Evolutionary conservation across 306 rosid genomes (phyloP).

Genomic region (Cotoneaster glaucophyllus): DNA sequence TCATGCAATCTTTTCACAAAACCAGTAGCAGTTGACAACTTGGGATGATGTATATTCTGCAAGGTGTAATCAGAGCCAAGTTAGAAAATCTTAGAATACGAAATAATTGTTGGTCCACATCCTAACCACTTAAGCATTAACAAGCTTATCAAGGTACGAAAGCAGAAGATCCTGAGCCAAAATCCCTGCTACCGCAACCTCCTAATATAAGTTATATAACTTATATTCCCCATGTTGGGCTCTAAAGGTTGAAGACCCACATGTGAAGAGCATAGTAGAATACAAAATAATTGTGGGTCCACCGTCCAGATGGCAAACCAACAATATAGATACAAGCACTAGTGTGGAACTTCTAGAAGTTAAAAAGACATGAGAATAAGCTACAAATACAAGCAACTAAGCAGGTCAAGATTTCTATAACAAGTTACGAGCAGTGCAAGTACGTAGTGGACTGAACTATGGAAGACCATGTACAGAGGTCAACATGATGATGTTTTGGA

Average conservation of each 20-base stretch:
- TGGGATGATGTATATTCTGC: conserved; percentile 44
- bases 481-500: neutral
- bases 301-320: neutral
- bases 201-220: neutral
- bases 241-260: neutral
- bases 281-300: neutral
- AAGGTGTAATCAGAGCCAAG: neutral
- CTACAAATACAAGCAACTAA: neutral
- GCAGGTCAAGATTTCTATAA: neutral
- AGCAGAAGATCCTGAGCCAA: neutral
- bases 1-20: conserved; percentile 78
- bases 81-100: neutral
- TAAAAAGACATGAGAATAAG: neutral
- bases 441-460: neutral
- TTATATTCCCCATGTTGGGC: neutral
- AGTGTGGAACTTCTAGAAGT: neutral
- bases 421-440: neutral
- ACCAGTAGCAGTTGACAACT: conserved; percentile 51
- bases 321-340: neutral
- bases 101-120: neutral
- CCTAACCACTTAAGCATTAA: neutral
- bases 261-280: neutral
- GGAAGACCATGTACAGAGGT: neutral
- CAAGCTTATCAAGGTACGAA: neutral
- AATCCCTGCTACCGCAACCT: neutral